These are phyloP conservation scores for Physcia stellaris DNA, from an alignment of 495 filamentous ascomycete genomes.

Conservation along the genomic window DNA sequence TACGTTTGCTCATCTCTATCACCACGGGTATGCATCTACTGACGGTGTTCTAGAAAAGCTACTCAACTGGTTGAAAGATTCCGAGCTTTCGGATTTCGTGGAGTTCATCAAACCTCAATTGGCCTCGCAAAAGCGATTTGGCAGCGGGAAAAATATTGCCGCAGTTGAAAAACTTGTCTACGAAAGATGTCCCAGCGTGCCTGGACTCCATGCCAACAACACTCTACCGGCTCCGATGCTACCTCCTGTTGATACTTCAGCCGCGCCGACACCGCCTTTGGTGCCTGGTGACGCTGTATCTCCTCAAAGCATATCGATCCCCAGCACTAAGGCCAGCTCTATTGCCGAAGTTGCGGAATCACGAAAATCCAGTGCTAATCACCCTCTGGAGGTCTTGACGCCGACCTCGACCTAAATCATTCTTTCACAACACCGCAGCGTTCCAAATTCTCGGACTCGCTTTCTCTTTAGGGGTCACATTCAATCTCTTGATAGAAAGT, in stretches of 20 bases:
- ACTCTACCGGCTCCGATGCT: too few relatives aligned
- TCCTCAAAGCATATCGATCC: constrained; percentile 46
- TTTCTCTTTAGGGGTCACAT: too few relatives aligned
- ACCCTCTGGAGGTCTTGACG: constrained; percentile 9
- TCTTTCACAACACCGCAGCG: too few relatives aligned
- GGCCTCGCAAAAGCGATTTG: constrained; percentile 53
- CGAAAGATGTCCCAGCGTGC: constrained; percentile 15
- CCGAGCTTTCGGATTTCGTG: constrained; percentile 52
- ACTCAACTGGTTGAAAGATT: constrained; percentile 49
- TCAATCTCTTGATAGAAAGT: too few relatives aligned
- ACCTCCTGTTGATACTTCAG: constrained; percentile 35
- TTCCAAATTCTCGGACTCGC: too few relatives aligned
- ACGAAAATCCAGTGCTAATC: constrained; percentile 12
- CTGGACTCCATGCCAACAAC: constrained; percentile 14
- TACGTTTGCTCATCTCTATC: constrained; percentile 36
- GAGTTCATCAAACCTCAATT: constrained; percentile 66
- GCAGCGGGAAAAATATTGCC: constrained; percentile 67
- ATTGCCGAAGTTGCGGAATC: constrained; percentile 27
- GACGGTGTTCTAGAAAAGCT: constrained; percentile 55
- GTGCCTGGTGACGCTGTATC: constrained; percentile 51
- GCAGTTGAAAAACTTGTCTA: constrained; percentile 52
- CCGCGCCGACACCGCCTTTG: constrained; percentile 40
- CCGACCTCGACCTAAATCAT: constrained; percentile 15
- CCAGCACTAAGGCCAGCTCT: constrained; percentile 42
- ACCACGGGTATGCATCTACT: constrained; percentile 16